A percentile compares a stretch with the other conserved stretches of the same genome.
These are phyloP conservation scores for Allantophomopsis lycopodina DNA, from an alignment of 2,329 filamentous ascomycete species.

Conservation along the genomic window DNA sequence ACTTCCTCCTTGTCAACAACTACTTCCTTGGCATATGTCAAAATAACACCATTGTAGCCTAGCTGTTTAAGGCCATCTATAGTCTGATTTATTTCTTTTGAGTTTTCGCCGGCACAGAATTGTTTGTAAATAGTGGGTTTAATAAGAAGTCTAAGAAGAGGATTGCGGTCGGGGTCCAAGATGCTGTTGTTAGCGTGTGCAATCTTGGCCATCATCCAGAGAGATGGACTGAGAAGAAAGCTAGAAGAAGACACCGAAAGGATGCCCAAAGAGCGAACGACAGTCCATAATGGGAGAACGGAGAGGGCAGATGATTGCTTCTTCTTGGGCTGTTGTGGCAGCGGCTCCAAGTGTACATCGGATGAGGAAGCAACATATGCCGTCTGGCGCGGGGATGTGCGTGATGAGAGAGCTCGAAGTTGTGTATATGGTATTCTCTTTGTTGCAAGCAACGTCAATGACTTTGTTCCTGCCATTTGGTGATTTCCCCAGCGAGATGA, in stretches of 20 bases:
- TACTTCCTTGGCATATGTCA: slow-evolving; percentile 75
- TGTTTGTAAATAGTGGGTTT: slow-evolving; percentile 82
- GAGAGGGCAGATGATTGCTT: slow-evolving; percentile 34
- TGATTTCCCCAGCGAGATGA: no score
- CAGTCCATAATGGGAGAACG: slow-evolving; percentile 49
- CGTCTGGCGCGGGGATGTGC: slow-evolving; percentile 7
- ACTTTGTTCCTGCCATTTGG: no score
- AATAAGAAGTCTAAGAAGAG: slow-evolving; percentile 52
- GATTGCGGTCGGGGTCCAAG: slow-evolving; percentile 65
- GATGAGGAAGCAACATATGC: slow-evolving; percentile 2
- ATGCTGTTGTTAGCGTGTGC: slow-evolving; percentile 54
- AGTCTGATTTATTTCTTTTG: slow-evolving; percentile 51
- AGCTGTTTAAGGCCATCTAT: slow-evolving; percentile 53
- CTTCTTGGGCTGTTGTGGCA: slow-evolving; percentile 5
- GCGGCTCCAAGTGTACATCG: neutral
- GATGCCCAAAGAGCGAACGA: slow-evolving; percentile 57
- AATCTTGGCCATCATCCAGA: slow-evolving; percentile 53
- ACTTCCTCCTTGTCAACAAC: slow-evolving; percentile 47
- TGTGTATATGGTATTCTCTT: neutral
- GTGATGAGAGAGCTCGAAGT: slow-evolving; percentile 10
- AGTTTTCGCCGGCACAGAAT: slow-evolving; percentile 75
- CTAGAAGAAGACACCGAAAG: slow-evolving; percentile 58
- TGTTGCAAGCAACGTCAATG: neutral
- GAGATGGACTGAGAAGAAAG: slow-evolving; percentile 54
- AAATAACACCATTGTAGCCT: slow-evolving; percentile 72